Evolutionary conservation across 805 yeast genomes (phyloP), one percentile per base, ranked within the genome.

Genomic region (Schizosaccharomyces cryophilus): DNA sequence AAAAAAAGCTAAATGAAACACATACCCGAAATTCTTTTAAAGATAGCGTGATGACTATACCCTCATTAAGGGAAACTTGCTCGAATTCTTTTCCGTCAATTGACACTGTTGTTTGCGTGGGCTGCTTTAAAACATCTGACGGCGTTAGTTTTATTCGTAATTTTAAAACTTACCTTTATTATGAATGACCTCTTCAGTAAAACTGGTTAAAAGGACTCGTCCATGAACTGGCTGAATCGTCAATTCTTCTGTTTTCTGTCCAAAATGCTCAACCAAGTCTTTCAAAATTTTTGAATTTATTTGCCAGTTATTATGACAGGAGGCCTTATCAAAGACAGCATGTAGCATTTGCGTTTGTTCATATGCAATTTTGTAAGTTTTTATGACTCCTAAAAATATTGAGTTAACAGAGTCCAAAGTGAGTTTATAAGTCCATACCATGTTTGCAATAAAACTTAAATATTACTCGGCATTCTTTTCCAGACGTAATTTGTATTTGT

Each of bases 31-130:
- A 56, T 35, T 56, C 60, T 17, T 40, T 38, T 29, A 56, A 17
- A 26, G 42, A 40, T 17, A 56, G 15, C 45, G 60, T 30, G 13
- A 56, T 35, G 7, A 42, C 2, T 19, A 38, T 21, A 9, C 47
- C 60, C 17, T 35, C 42, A 40, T 24, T 56, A 11, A 56, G 47
- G n/a, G 60, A n/a, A 17, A 56, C 60, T 17, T 35, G 60, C 11
- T 56, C 60, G 19, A 56, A 40, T 38, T 56, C 42, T 30, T 40
- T 35, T 3, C 60, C 60, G 5, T 56, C 60, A 31, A 56, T 35
- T 5, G 42, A 38, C 7, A 56, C 60, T n/a, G 42, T 56, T 38
- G 60, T 56, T 40, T 56, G 60, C 7, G 47, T 56, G n/a, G 60
- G 47, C 15, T 56, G 47, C 42, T 56, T 51, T 29, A 51, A 15